Evolutionary conservation across 2,329 filamentous ascomycete species (phyloP).

Genomic region (Fusarium transvaalense): DNA sequence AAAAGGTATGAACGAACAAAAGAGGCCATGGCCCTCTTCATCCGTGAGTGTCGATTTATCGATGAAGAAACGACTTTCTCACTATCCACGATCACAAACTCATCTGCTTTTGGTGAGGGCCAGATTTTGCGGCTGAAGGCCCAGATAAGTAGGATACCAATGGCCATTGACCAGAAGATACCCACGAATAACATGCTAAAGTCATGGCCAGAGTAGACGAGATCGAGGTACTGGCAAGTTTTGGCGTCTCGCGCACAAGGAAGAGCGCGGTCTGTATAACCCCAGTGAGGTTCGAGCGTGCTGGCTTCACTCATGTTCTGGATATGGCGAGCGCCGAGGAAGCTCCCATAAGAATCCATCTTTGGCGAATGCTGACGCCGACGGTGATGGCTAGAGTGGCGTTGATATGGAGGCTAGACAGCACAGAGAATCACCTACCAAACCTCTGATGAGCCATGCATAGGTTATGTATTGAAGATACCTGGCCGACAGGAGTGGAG

Average conservation of each 20-base stretch:
- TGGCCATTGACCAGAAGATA: background rate
- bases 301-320: constrained; percentile 1
- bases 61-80: background rate
- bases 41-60: background rate
- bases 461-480: background rate
- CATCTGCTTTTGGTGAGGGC: background rate
- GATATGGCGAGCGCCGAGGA: background rate
- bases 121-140: background rate
- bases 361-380: no score
- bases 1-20: background rate
- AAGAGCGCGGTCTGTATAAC: background rate
- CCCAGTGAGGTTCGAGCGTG: background rate
- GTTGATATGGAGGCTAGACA: background rate
- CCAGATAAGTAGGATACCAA: background rate
- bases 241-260: background rate
- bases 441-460: background rate
- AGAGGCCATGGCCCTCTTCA: background rate
- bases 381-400: background rate
- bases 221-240: constrained; percentile 1
- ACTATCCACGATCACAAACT: background rate
- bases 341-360: background rate
- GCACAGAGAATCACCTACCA: background rate
- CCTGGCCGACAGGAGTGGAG: background rate
- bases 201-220: constrained; percentile 1
- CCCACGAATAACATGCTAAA: background rate